Evolutionary conservation across 352 stramenopile species (phyloP).

Genomic region (Thraustochytrium sp.): DNA sequence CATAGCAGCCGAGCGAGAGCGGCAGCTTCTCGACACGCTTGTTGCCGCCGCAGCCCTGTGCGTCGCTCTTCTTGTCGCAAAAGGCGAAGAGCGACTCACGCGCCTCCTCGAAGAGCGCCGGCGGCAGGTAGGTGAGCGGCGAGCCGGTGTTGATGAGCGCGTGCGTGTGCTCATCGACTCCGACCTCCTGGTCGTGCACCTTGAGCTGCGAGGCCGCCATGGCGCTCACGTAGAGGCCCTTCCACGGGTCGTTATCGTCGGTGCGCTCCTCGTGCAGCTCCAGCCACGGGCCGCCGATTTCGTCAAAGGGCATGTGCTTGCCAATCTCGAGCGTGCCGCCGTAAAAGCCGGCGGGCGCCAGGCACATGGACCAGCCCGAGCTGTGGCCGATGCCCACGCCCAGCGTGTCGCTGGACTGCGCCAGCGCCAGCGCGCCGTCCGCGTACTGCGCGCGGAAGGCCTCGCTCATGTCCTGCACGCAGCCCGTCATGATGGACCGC

Average conservation of each 20-base stretch:
- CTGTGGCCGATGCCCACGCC: neutral
- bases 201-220: neutral
- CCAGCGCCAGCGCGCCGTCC: neutral
- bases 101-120: neutral
- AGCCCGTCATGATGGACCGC: neutral
- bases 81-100: neutral
- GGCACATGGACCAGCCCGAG: constrained; percentile 21
- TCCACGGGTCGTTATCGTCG: neutral
- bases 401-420: neutral
- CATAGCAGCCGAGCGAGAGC: neutral
- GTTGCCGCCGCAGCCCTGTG: neutral
- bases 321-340: constrained; percentile 13
- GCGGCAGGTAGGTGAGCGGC: neutral
- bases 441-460: neutral
- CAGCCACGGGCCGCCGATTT: neutral
- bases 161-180: neutral
- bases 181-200: neutral
- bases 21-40: neutral
- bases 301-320: constrained; percentile 4
- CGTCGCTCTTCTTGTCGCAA: neutral
- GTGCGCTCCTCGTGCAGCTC: constrained; percentile 3
- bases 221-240: constrained; percentile 3
- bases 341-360: constrained; percentile 17
- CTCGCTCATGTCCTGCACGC: neutral
- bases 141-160: constrained; percentile 19